Percentiles rank a stretch among this genome's conserved stretches.
These are phyloP conservation scores for Usnea hakonensis DNA, from an alignment of 495 filamentous ascomycete species.

Conservation along the genomic window DNA sequence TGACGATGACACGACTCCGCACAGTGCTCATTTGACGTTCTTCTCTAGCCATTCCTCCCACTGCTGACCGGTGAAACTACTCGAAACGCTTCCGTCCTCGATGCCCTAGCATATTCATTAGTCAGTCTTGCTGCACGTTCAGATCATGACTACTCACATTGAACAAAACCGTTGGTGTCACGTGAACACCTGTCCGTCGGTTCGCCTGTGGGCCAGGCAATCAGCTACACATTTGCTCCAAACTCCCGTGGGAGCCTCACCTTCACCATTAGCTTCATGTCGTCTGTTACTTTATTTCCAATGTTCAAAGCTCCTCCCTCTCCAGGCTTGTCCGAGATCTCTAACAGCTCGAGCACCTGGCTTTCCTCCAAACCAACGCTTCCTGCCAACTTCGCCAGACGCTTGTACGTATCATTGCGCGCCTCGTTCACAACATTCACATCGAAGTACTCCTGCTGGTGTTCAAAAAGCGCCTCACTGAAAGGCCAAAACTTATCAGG, in stretches of 20 bases:
- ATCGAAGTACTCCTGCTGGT: slow-evolving; percentile 71
- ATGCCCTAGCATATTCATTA: slow-evolving; percentile 46
- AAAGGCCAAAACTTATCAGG: slow-evolving; percentile 72
- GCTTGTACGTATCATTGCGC: slow-evolving; percentile 75
- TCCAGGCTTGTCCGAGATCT: slow-evolving; percentile 52
- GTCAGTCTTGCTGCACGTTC: not conserved
- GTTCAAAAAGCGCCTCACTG: slow-evolving; percentile 60
- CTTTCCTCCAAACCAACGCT: slow-evolving; percentile 59
- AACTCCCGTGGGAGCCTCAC: slow-evolving; percentile 29
- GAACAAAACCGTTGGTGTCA: slow-evolving; percentile 83
- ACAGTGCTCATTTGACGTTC: slow-evolving; percentile 43
- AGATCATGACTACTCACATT: slow-evolving; percentile 41
- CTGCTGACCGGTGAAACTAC: slow-evolving; percentile 65
- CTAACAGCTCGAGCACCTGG: slow-evolving; percentile 55
- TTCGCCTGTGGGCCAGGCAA: slow-evolving; percentile 39
- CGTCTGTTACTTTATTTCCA: slow-evolving; percentile 71
- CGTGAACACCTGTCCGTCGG: slow-evolving; percentile 71
- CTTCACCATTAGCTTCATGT: slow-evolving; percentile 79
- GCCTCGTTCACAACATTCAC: slow-evolving; percentile 71
- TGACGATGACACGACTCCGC: not conserved
- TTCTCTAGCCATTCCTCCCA: slow-evolving; percentile 82
- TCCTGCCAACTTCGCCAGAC: slow-evolving; percentile 61
- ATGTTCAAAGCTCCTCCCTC: slow-evolving; percentile 59
- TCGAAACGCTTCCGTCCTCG: slow-evolving; percentile 68
- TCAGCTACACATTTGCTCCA: not conserved